Evolutionary conservation across 2,329 filamentous ascomycete genomes (phyloP).

Genomic region (Chaetomiaceae sp.): DNA sequence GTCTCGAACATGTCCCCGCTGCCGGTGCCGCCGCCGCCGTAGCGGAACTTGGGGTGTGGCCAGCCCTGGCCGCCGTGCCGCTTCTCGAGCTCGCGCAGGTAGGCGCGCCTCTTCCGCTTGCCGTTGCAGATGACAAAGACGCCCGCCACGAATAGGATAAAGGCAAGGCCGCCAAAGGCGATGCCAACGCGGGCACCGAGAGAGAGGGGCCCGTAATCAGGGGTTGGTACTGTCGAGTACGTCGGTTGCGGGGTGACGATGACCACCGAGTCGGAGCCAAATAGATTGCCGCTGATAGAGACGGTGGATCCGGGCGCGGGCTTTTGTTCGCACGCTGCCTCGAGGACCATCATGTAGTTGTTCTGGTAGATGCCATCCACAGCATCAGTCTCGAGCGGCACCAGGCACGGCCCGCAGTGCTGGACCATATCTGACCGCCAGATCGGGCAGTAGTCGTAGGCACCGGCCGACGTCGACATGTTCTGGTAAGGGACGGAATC

Average conservation of each 20-base stretch:
- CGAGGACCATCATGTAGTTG: constrained; percentile 51
- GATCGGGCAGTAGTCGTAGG: constrained; percentile 50
- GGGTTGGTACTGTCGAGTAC: constrained; percentile 35
- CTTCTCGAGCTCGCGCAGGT: constrained; percentile 43
- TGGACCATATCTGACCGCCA: constrained; percentile 40
- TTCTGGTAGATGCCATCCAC: constrained; percentile 35
- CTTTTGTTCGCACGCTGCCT: constrained; percentile 52
- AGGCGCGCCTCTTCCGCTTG: constrained; percentile 49
- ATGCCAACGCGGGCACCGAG: constrained; percentile 56
- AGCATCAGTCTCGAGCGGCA: constrained; percentile 24
- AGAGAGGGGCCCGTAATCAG: constrained; percentile 43
- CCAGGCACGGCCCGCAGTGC: constrained; percentile 47
- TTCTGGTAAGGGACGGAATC: constrained; percentile 46
- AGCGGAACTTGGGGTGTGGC: constrained; percentile 34
- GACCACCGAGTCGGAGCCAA: constrained; percentile 44
- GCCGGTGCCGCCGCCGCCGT: constrained; percentile 23
- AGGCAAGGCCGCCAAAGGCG: constrained; percentile 45
- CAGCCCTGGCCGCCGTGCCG: constrained; percentile 38
- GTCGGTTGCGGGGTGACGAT: constrained; percentile 45
- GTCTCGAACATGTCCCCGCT: constrained; percentile 45
- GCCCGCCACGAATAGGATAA: constrained; percentile 45
- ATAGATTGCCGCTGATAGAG: constrained; percentile 48
- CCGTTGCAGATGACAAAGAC: constrained; percentile 53
- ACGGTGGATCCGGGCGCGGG: constrained; percentile 44
- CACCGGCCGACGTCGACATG: constrained; percentile 39